phyloP scores from a whole-genome alignment of 192 early-diverging fungal species.

The Coemansia sp. region DNA sequence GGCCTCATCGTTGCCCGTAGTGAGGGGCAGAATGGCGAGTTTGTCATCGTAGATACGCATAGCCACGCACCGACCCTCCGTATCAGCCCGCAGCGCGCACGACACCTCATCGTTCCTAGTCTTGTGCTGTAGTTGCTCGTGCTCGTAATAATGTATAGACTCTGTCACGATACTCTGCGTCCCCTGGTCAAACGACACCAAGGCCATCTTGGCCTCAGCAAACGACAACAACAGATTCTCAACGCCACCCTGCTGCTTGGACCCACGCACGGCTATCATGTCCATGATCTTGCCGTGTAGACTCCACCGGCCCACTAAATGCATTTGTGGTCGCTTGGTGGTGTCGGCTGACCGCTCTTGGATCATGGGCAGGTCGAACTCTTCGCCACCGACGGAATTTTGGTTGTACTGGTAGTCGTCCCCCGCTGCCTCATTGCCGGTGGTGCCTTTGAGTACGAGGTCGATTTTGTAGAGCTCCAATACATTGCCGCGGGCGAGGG shows the following conservation, averaged over 20 bases:
- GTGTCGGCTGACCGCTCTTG: conserved; percentile 11
- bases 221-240: conserved; percentile 49
- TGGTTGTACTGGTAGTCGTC: conserved; percentile 37
- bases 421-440: conserved; percentile 15
- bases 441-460: conserved; percentile 17
- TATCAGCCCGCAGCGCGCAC: conserved; percentile 67
- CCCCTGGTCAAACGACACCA: conserved; percentile 79
- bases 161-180: conserved; percentile 81
- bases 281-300: conserved; percentile 48
- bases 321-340: conserved; percentile 44
- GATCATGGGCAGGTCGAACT: conserved; percentile 47
- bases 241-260: conserved; percentile 11
- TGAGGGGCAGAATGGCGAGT: conserved; percentile 86
- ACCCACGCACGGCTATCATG: conserved; percentile 26
- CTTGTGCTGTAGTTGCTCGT: conserved; percentile 83
- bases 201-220: conserved; percentile 73
- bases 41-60: conserved; percentile 85
- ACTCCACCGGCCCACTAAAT: conserved; percentile 39
- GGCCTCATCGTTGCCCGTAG: conserved; percentile 35
- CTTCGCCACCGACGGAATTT: conserved; percentile 1
- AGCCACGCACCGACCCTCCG: conserved; percentile 83
- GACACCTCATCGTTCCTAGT: conserved; percentile 26
- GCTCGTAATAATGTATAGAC: conserved; percentile 96
- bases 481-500: conserved; percentile 44
- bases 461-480: conserved; percentile 47